These are phyloP conservation scores for Solanum etuberosum DNA, from an alignment of 257 asterid genomes.

Conservation along the genomic window DNA sequence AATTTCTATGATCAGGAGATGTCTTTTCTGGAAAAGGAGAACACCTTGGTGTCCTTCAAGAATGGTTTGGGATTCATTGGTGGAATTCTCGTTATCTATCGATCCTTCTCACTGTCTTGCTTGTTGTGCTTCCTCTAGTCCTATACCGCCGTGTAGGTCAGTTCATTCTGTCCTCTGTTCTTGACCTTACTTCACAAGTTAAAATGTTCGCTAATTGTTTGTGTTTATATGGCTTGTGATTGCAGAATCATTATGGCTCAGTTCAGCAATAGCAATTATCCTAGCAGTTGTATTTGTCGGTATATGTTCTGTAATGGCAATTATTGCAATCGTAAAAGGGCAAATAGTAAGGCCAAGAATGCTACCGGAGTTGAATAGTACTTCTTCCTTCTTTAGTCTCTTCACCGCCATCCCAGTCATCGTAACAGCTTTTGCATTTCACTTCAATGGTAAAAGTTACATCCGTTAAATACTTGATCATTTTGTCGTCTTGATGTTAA, in stretches of 20 bases:
- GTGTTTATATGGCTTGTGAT: not conserved
- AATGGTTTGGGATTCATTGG: slow-evolving; percentile 93
- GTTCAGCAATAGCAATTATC: slow-evolving; percentile 37
- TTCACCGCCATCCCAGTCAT: slow-evolving; percentile 45
- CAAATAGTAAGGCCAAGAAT: not conserved
- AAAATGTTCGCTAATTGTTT: not conserved
- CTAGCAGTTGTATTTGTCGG: slow-evolving; percentile 70
- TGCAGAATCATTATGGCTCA: slow-evolving; percentile 78
- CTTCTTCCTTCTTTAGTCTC: not conserved
- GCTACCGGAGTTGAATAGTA: not conserved
- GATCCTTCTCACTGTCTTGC: slow-evolving; percentile 40
- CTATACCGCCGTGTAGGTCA: slow-evolving; percentile 78
- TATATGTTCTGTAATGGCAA: slow-evolving; percentile 68
- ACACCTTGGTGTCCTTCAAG: slow-evolving; percentile 70
- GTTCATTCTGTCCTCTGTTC: not conserved
- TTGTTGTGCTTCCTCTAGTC: slow-evolving; percentile 66
- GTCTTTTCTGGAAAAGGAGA: slow-evolving; percentile 85
- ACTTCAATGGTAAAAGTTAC: not conserved
- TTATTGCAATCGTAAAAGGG: slow-evolving; percentile 5
- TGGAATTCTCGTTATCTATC: slow-evolving; percentile 76
- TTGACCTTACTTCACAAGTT: not conserved
- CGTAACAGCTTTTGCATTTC: slow-evolving; percentile 26
- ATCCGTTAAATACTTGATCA: not conserved
- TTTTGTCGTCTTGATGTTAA: not conserved
- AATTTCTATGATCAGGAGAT: slow-evolving; percentile 46